A percentile compares a stretch with the other conserved stretches of the same genome.
phyloP scores from a whole-genome alignment of 805 yeast genomes.

The Metschnikowia amazonensis region DNA sequence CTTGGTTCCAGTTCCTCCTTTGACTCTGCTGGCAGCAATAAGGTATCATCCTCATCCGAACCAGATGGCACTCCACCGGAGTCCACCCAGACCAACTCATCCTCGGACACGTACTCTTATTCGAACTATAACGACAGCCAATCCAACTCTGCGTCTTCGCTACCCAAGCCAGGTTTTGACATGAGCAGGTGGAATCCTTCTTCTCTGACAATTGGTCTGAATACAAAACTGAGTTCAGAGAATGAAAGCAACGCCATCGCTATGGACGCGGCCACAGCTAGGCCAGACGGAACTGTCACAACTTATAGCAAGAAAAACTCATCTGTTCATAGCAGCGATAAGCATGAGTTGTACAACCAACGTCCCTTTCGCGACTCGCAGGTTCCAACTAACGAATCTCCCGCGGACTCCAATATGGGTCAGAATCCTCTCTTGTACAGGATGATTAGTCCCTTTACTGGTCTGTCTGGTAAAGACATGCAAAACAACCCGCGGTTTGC shows the following conservation, averaged over 20 bases:
- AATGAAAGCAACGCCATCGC: background rate
- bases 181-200: constrained; percentile 12
- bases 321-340: background rate
- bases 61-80: constrained; percentile 3
- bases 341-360: background rate
- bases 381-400: background rate
- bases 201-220: background rate
- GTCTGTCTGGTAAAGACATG: constrained; percentile 2
- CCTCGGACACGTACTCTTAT: background rate
- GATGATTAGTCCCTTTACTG: constrained; percentile 1
- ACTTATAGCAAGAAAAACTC: background rate
- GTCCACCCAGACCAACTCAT: background rate
- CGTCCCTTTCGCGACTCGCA: background rate
- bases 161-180: constrained; percentile 7
- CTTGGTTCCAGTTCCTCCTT: constrained; percentile 10
- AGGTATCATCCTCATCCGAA: constrained; percentile 4
- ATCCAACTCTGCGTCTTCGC: background rate
- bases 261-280: background rate
- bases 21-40: constrained; percentile 7
- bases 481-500: background rate
- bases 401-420: background rate
- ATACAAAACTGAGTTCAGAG: background rate
- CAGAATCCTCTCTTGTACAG: background rate
- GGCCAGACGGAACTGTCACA: background rate
- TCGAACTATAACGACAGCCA: background rate